Conservation (phyloP, 2,329 filamentous ascomycete genomes). For the Penicillium sp. region DNA sequence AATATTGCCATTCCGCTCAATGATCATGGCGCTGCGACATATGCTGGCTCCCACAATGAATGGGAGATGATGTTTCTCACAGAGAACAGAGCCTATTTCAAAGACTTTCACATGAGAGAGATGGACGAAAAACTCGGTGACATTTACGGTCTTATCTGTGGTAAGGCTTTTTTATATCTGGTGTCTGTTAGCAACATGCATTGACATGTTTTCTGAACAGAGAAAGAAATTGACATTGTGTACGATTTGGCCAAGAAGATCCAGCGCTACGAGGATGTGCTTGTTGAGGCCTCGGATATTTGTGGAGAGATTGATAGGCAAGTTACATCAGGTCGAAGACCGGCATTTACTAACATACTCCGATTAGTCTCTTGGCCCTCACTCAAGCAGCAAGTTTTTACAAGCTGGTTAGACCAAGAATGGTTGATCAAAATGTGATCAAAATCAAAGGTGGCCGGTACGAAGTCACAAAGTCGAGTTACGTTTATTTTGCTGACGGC, state of each 20-base stretch:
- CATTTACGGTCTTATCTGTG: slow-evolving; percentile 78
- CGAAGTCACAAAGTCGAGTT: slow-evolving; percentile 12
- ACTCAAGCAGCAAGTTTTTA: slow-evolving; percentile 75
- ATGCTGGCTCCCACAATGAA: slow-evolving; percentile 62
- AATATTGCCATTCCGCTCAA: slow-evolving; percentile 72
- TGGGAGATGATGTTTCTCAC: slow-evolving; percentile 82
- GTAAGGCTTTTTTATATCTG: slow-evolving; percentile 49
- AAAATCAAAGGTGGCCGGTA: slow-evolving; percentile 73
- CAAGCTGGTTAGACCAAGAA: slow-evolving; percentile 66
- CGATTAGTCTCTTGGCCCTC: slow-evolving; percentile 71
- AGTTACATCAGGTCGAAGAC: background rate
- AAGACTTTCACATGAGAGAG: slow-evolving; percentile 76
- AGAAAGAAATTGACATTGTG: slow-evolving; percentile 86
- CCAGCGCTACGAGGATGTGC: slow-evolving; percentile 65
- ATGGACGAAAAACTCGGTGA: slow-evolving; percentile 83
- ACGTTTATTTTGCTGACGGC: slow-evolving; percentile 9
- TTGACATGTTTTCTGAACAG: slow-evolving; percentile 42
- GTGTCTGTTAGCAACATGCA: background rate
- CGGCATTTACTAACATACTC: background rate
- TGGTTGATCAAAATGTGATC: slow-evolving; percentile 71
- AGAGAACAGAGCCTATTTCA: slow-evolving; percentile 76
- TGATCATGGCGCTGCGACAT: slow-evolving; percentile 60
- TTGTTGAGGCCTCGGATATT: slow-evolving; percentile 71
- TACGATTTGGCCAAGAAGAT: slow-evolving; percentile 73
- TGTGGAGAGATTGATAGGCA: slow-evolving; percentile 80